Evolutionary conservation across 1,284 basidiomycete species (phyloP).

Genomic region (Cutaneotrichosporon daszewskae): DNA sequence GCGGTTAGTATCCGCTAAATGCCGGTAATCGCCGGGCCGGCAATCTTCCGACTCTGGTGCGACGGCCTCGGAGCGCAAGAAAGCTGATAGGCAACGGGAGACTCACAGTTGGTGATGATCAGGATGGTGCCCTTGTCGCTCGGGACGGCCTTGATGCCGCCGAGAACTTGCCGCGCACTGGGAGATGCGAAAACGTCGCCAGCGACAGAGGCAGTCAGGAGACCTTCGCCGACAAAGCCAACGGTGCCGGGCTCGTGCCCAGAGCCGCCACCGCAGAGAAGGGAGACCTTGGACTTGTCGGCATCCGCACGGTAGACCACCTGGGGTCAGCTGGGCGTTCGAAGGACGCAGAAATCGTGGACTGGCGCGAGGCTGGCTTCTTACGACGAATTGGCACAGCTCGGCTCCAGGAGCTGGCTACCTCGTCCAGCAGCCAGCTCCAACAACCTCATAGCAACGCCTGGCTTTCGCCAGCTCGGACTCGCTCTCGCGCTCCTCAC

Average conservation of each 20-base stretch:
- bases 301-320: conserved; percentile 46
- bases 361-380: no score
- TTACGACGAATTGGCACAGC: no score
- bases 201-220: conserved; percentile 48
- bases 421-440: no score
- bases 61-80: no score
- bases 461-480: no score
- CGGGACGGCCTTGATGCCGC: conserved; percentile 48
- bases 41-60: no score
- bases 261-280: conserved; percentile 50
- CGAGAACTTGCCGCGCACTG: conserved; percentile 50
- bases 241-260: conserved; percentile 50
- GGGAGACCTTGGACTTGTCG: conserved; percentile 47
- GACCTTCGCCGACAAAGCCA: conserved; percentile 47
- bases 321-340: no score
- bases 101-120: conserved; percentile 50
- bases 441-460: no score
- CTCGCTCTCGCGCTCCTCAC: no score
- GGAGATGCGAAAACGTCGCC: conserved; percentile 55
- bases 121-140: conserved; percentile 47
- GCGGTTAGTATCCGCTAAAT: neutral
- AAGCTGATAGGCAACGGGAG: no score
- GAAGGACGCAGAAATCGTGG: no score
- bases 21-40: conserved; percentile 1
- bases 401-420: no score